These are phyloP conservation scores for Skeletonema grethae DNA, from an alignment of 108 stramenopile genomes.

Conservation along the genomic window DNA sequence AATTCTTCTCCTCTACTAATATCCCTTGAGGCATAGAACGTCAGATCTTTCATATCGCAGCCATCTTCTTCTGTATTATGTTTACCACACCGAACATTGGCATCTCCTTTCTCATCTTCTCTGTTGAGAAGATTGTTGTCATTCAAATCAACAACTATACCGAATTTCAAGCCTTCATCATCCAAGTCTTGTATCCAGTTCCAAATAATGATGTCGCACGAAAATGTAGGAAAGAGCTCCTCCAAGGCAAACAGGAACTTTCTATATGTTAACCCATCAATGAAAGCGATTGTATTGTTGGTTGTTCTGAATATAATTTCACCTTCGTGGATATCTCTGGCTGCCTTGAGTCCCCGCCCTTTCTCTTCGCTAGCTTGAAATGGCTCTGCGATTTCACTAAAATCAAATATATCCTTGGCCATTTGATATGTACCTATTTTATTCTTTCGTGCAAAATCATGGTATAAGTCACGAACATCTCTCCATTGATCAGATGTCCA, in stretches of 20 bases:
- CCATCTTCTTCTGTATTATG: not conserved
- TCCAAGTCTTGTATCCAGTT: not conserved
- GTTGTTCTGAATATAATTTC: not conserved
- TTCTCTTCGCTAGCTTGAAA: not conserved
- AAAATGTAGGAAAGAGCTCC: not conserved
- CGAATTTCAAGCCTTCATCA: not conserved
- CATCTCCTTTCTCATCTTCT: not conserved
- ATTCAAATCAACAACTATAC: not conserved
- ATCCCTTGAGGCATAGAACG: not conserved
- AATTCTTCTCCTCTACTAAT: not conserved
- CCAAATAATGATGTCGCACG: not conserved
- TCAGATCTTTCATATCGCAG: not conserved
- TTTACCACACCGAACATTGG: not conserved
- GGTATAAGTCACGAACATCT: not conserved
- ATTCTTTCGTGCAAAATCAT: not conserved
- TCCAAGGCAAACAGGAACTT: not conserved
- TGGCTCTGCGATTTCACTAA: not conserved
- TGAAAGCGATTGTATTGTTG: not conserved
- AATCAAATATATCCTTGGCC: not conserved
- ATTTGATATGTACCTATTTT: not conserved
- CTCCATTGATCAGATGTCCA: not conserved
- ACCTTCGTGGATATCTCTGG: not conserved
- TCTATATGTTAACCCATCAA: not conserved
- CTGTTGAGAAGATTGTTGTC: not conserved
- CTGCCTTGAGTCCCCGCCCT: not conserved